phyloP scores from a whole-genome alignment of 768 basidiomycete species.

The Rhodotorula toruloides region DNA sequence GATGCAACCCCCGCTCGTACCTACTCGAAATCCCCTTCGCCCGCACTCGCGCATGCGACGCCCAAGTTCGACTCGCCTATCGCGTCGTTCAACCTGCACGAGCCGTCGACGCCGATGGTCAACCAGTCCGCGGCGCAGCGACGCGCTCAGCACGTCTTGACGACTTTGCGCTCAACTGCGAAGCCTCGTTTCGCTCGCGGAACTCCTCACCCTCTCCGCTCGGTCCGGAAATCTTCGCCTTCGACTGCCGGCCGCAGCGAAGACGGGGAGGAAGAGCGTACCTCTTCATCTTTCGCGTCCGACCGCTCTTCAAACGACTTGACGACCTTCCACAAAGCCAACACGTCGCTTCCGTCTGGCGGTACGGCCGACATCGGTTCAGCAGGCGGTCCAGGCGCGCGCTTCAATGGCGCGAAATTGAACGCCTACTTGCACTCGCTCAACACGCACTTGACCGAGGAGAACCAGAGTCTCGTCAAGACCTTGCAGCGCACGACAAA shows the following conservation, averaged over 20 bases:
- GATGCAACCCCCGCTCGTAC: conserved; percentile 18
- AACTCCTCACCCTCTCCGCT: conserved; percentile 57
- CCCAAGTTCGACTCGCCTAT: conserved; percentile 26
- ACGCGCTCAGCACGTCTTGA: conserved; percentile 73
- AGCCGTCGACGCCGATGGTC: conserved; percentile 9
- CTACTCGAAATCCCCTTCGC: conserved; percentile 4
- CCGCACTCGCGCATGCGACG: background rate
- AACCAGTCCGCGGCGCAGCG: conserved; percentile 46
- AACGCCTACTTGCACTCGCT: conserved; percentile 80
- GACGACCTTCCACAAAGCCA: conserved; percentile 65
- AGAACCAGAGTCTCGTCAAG: conserved; percentile 63
- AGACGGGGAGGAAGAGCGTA: conserved; percentile 12
- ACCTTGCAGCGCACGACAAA: conserved; percentile 26
- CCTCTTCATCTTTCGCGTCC: conserved; percentile 61
- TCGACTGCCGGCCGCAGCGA: background rate
- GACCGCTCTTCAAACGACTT: conserved; percentile 76
- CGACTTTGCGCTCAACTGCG: conserved; percentile 74
- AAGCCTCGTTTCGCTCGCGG: conserved; percentile 65
- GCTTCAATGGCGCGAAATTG: conserved; percentile 75
- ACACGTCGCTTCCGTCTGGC: conserved; percentile 81
- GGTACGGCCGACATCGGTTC: conserved; percentile 51
- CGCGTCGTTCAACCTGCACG: conserved; percentile 1
- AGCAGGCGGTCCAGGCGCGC: conserved; percentile 47
- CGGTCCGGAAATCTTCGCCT: background rate
- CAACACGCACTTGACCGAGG: conserved; percentile 74